A percentile compares a stretch with the other conserved stretches of the same genome.
Conservation (phyloP, 108 stramenopile genomes). For the Halocafeteria seosinensis region DNA sequence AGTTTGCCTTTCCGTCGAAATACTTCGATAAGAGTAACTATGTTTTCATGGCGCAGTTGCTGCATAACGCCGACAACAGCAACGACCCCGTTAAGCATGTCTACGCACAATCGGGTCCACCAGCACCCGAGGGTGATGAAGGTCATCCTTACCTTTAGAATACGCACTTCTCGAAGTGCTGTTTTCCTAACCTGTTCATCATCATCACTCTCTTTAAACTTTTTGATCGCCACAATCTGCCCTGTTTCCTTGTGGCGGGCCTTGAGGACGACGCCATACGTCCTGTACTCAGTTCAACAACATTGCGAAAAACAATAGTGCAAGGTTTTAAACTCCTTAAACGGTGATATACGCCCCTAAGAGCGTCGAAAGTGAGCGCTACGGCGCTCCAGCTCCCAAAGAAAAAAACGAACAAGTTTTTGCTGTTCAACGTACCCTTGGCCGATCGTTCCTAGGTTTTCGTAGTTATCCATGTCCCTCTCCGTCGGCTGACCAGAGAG, state of each 20-base stretch:
- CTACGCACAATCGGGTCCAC: too few relatives aligned
- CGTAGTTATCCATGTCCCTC: neutral
- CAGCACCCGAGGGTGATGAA: too few relatives aligned
- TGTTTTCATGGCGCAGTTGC: conserved; percentile 37
- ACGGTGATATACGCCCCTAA: neutral
- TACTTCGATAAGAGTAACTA: conserved; percentile 41
- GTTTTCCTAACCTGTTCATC: conserved; percentile 36
- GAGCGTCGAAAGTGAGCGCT: neutral
- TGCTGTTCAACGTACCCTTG: neutral
- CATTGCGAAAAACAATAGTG: too few relatives aligned
- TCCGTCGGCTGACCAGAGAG: neutral
- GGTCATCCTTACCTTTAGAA: conserved; percentile 21
- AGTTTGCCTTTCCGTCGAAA: conserved; percentile 38
- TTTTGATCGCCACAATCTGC: conserved; percentile 41
- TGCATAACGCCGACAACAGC: conserved; percentile 8
- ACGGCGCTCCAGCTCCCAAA: neutral
- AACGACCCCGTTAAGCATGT: neutral
- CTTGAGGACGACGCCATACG: conserved; percentile 46
- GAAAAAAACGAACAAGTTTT: neutral
- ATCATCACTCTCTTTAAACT: conserved; percentile 43
- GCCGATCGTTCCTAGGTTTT: neutral
- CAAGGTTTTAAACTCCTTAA: neutral
- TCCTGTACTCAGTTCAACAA: too few relatives aligned
- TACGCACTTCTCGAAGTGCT: conserved; percentile 40
- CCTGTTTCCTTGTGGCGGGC: conserved; percentile 30